Conservation (phyloP, 192 early-diverging fungal species). For the Coemansia sp. region DNA sequence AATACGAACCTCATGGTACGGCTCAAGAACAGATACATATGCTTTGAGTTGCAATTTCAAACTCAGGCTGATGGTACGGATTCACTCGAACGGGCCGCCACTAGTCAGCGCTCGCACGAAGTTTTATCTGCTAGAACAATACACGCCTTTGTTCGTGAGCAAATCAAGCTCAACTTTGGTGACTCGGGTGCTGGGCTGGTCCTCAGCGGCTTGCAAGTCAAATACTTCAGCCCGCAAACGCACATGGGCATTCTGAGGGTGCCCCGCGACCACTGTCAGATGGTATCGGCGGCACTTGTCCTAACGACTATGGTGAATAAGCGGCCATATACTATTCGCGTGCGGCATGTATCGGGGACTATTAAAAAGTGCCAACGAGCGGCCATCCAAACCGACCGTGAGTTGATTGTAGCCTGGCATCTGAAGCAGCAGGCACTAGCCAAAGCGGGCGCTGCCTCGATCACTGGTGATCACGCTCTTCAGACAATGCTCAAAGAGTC, state of each 20-base stretch:
- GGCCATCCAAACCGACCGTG: conserved; percentile 36
- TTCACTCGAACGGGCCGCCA: background rate
- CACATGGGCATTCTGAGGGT: conserved; percentile 39
- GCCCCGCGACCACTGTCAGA: conserved; percentile 50
- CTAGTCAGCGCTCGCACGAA: background rate
- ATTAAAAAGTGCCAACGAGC: conserved; percentile 52
- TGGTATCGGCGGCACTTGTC: conserved; percentile 33
- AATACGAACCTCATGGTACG: conserved; percentile 31
- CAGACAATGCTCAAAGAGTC: conserved; percentile 38
- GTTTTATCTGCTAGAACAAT: conserved; percentile 11
- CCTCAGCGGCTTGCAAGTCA: conserved; percentile 37
- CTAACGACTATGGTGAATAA: conserved; percentile 27
- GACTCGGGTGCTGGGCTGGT: conserved; percentile 37
- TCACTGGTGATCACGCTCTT: conserved; percentile 10
- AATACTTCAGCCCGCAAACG: conserved; percentile 38
- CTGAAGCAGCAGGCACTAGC: conserved; percentile 20
- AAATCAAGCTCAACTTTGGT: conserved; percentile 41
- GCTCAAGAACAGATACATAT: conserved; percentile 52
- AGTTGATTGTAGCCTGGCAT: conserved; percentile 40
- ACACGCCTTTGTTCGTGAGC: conserved; percentile 32
- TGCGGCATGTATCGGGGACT: conserved; percentile 46
- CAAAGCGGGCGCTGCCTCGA: conserved; percentile 9
- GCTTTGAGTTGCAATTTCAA: conserved; percentile 36
- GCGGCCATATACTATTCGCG: conserved; percentile 24
- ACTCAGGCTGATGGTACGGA: background rate